Evolutionary conservation across 495 filamentous ascomycete species (phyloP).

Genomic region (Parathielavia appendiculata): DNA sequence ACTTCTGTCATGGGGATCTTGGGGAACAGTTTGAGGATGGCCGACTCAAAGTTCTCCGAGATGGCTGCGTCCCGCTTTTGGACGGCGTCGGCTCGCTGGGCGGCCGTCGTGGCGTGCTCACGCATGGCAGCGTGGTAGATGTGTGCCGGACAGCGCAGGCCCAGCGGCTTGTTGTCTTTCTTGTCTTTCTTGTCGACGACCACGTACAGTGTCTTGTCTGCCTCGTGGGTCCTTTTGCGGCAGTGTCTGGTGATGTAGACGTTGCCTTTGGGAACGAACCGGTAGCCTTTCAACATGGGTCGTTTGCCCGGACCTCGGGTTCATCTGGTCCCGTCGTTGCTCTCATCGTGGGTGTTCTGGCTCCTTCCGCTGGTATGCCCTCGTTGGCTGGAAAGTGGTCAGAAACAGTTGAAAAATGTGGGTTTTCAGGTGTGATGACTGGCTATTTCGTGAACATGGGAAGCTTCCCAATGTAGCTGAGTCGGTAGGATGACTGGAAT

Average conservation of each 20-base stretch:
- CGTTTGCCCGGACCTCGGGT: slow-evolving; percentile 15
- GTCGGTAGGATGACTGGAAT: too few species aligned
- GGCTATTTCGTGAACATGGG: too few species aligned
- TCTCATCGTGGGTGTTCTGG: too few species aligned
- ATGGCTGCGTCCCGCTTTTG: slow-evolving; percentile 29
- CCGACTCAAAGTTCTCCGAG: slow-evolving; percentile 24
- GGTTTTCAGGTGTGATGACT: too few species aligned
- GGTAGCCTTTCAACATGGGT: slow-evolving; percentile 34
- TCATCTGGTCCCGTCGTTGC: slow-evolving; percentile 10
- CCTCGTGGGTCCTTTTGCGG: slow-evolving; percentile 30
- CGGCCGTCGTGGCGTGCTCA: slow-evolving; percentile 26
- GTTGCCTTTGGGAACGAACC: slow-evolving; percentile 37
- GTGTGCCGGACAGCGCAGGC: slow-evolving; percentile 35
- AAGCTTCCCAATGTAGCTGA: too few species aligned
- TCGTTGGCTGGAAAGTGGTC: too few species aligned
- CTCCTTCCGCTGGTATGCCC: too few species aligned
- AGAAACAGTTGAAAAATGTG: too few species aligned
- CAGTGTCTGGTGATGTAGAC: slow-evolving; percentile 38
- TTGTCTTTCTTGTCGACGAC: slow-evolving; percentile 27
- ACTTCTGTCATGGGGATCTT: slow-evolving; percentile 25
- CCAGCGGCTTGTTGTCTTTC: slow-evolving; percentile 24
- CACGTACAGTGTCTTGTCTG: slow-evolving; percentile 30
- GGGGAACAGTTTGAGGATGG: slow-evolving; percentile 30
- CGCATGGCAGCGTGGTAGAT: slow-evolving; percentile 27
- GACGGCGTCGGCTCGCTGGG: slow-evolving; percentile 23